These are phyloP conservation scores for Scenedesmus sp. DNA, from an alignment of 163 green algal genomes.

Conservation along the genomic window DNA sequence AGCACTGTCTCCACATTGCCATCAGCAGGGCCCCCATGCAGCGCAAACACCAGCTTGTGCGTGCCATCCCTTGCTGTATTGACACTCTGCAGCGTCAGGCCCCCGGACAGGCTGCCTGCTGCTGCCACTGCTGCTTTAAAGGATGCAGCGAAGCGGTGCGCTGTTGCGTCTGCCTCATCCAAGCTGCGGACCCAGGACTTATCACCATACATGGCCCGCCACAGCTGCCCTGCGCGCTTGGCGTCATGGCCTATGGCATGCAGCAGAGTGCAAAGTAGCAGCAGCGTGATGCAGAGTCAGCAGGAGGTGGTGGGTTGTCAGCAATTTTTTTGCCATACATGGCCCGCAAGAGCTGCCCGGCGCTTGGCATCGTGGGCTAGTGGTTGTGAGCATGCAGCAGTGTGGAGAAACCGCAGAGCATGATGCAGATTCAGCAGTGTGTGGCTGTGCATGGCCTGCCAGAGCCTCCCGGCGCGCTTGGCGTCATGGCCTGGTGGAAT, in stretches of 20 bases:
- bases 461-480: too few species aligned
- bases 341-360: too few species aligned
- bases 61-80: constrained; percentile 68
- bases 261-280: neutral
- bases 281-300: too few species aligned
- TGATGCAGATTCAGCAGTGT: too few species aligned
- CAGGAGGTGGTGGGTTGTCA: too few species aligned
- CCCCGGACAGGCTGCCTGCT: constrained; percentile 54
- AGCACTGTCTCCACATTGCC: constrained; percentile 72
- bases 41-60: constrained; percentile 69
- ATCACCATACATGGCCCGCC: constrained; percentile 57
- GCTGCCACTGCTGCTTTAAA: constrained; percentile 60
- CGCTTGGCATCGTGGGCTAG: too few species aligned
- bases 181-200: constrained; percentile 51
- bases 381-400: too few species aligned
- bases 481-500: too few species aligned
- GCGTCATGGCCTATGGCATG: constrained; percentile 7
- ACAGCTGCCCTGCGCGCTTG: constrained; percentile 52
- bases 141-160: constrained; percentile 45
- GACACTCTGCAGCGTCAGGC: constrained; percentile 59
- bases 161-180: constrained; percentile 41
- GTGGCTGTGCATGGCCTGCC: too few species aligned
- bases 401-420: too few species aligned
- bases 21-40: constrained; percentile 40
- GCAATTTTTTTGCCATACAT: too few species aligned